Conservation (phyloP, 257 asterid species). For the Solanum pimpinellifolium region DNA sequence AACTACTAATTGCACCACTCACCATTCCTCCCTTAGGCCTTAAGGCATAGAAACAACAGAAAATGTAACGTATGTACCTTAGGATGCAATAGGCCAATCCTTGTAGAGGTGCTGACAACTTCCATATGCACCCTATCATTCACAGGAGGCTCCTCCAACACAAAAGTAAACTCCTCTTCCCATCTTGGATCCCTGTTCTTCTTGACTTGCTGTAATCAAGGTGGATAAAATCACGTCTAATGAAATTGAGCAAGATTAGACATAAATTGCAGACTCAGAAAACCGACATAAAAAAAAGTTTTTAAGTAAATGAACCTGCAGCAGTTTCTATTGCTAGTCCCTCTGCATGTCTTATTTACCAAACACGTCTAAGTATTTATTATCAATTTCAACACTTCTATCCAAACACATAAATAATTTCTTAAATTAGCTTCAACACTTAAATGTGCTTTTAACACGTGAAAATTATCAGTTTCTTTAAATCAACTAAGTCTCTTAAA, state of each 20-base stretch:
- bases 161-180: conserved; percentile 79
- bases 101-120: conserved; percentile 70
- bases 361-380: neutral
- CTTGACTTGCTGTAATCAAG: conserved; percentile 62
- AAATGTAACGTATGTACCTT: conserved; percentile 42
- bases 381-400: neutral
- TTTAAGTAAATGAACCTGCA: neutral
- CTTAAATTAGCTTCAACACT: neutral
- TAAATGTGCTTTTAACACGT: neutral
- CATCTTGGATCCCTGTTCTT: conserved; percentile 97
- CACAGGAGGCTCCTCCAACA: conserved; percentile 75
- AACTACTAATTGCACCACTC: neutral
- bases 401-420: neutral
- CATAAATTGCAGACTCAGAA: neutral
- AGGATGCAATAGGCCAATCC: conserved; percentile 88
- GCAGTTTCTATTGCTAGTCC: neutral
- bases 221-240: neutral
- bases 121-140: conserved; percentile 72
- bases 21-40: neutral
- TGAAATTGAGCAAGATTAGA: neutral
- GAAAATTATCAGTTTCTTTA: neutral
- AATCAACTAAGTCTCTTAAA: neutral
- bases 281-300: neutral
- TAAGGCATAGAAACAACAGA: neutral
- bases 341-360: neutral